A percentile compares a stretch with the other conserved stretches of the same genome.
phyloP scores from a whole-genome alignment of 768 basidiomycete genomes.

The Clitopilus hobsonii region DNA sequence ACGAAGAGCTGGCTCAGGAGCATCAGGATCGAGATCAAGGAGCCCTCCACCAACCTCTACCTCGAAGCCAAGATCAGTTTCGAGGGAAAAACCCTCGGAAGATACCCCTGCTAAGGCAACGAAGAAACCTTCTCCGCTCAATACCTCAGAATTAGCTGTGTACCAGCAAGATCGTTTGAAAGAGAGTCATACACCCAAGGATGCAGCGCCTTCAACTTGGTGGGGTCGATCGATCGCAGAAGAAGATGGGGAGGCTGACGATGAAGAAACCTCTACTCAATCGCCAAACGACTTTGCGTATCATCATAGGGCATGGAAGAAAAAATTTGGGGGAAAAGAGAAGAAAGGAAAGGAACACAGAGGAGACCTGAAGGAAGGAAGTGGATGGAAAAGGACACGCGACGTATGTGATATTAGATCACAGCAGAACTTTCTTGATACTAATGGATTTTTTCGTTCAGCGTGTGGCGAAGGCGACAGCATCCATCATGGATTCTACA shows the following conservation, averaged over 20 bases:
- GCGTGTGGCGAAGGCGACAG: constrained; percentile 32
- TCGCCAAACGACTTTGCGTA: no score
- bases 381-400: not conserved
- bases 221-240: not conserved
- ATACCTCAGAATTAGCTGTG: not conserved
- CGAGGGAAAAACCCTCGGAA: not conserved
- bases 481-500: constrained; percentile 35
- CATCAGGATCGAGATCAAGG: not conserved
- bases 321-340: no score
- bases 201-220: constrained; percentile 1
- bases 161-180: not conserved
- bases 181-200: not conserved
- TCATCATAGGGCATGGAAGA: not conserved
- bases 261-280: no score
- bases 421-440: not conserved
- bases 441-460: constrained; percentile 1
- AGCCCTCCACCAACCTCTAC: no score
- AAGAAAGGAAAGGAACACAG: no score
- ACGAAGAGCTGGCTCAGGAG: not conserved
- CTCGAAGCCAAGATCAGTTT: not conserved
- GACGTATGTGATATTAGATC: not conserved
- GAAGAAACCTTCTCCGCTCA: not conserved
- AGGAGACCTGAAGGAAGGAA: not conserved
- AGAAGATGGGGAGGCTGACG: not conserved
- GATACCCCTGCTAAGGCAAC: not conserved